Base-by-base conservation (phyloP, 306 rosid species). In the Datisca glomerata region DNA sequence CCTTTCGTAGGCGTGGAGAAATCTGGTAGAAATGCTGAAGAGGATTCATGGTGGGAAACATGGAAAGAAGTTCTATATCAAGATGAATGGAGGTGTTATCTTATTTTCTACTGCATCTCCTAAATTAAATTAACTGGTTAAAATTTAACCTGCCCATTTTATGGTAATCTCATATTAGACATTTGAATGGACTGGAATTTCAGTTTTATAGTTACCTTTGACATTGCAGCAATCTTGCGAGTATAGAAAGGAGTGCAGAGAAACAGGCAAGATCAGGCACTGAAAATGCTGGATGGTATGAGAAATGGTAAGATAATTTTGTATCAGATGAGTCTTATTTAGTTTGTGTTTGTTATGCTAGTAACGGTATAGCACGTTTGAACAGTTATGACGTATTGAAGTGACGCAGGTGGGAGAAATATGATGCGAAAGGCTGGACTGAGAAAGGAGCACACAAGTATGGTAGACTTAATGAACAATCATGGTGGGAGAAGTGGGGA, bases 401-500 rank as follows among this genome's bases (percentile, higher is more conserved):
- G 68, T 53, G 43, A 27, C 47, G 17, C 57, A 89, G 97, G 97
- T 89, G 93, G 95, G 95, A 89, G 71, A 89, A 89, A 64, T 89
- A 72, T 47, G 97, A 89, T 43, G 93, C 95, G 19, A 89, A 89
- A 70, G 97, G 97, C 53, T 89, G 86, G 93, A 83, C 95, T 7
- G 95, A 89, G 80, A 89, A 89, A 60, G 93, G 91, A 54, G 97
- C 97, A 45, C 85, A 79, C 67, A 87, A 87, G 57, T 87, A 80
- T 45, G 97, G 97, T 67, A 79, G 93, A 70, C 80, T 87, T 49
- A 80, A 87, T 61, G 97, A 89, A 52, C 95, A 83, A 49, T 89
- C 97, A 23, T 89, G 97, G 93, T 89, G 97, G 97, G 97, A 83
- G 74, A 83, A 83, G 76, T 89, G 97, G 95, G 95, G 97, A 60